Percentiles rank a stretch among this genome's conserved stretches.
These are phyloP conservation scores for Immersiporthe knoxdaviesiana DNA, from an alignment of 2,329 filamentous ascomycete species.

Conservation along the genomic window DNA sequence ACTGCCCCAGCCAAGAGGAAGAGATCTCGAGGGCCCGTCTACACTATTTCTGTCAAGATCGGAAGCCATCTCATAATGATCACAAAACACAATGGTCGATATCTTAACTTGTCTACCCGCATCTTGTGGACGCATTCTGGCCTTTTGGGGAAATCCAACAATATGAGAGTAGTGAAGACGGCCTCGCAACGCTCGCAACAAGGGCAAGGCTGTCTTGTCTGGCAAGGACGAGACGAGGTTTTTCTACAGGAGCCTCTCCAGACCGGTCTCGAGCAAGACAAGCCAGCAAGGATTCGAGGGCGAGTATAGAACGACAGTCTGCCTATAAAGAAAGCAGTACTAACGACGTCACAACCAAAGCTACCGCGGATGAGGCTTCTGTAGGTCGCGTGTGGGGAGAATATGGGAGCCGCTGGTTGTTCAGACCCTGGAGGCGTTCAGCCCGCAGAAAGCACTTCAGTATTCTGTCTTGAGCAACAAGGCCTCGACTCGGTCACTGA, in stretches of 20 bases:
- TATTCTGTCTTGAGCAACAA: not conserved
- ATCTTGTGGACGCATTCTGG: too few relatives aligned
- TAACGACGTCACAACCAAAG: not conserved
- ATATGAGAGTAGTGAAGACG: not conserved
- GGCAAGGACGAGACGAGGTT: not conserved
- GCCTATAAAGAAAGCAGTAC: too few relatives aligned
- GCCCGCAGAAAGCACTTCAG: not conserved
- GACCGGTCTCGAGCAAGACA: not conserved
- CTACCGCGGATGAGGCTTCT: not conserved
- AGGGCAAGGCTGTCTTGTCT: not conserved
- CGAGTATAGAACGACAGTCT: not conserved
- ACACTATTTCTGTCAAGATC: too few relatives aligned
- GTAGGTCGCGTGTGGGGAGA: not conserved
- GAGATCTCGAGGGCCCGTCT: too few relatives aligned
- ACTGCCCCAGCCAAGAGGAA: not conserved
- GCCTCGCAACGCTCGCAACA: not conserved
- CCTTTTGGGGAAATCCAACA: too few relatives aligned
- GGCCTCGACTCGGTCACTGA: not conserved
- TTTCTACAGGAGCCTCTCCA: not conserved
- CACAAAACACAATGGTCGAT: too few relatives aligned
- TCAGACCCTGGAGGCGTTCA: not conserved
- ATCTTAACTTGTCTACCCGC: too few relatives aligned
- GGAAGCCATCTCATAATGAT: too few relatives aligned
- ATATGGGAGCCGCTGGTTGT: not conserved
- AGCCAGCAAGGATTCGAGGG: not conserved